Evolutionary conservation across 345 rosid species (phyloP).

Genomic region (Streptanthus diversifolius): DNA sequence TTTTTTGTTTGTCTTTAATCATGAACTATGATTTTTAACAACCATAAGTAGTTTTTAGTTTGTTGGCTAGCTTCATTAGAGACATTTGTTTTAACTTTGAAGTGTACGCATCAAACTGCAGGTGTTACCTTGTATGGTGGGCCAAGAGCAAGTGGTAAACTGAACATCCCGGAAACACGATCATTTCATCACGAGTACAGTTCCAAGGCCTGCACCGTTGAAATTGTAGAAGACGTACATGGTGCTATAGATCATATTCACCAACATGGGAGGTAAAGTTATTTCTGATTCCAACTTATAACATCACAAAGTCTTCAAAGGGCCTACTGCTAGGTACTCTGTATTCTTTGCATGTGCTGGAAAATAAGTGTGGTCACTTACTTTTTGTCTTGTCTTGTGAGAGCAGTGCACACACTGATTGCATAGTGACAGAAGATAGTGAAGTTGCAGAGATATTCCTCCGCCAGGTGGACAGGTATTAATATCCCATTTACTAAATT

Average conservation of each 20-base stretch:
- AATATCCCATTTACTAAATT: neutral
- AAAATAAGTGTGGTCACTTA: slow-evolving; percentile 17
- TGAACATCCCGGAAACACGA: slow-evolving; percentile 52
- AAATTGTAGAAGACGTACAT: slow-evolving; percentile 79
- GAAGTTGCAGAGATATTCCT: slow-evolving; percentile 73
- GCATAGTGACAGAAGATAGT: slow-evolving; percentile 74
- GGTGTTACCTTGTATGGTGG: slow-evolving; percentile 86
- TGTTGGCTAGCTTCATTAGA: neutral
- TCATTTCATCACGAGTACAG: slow-evolving; percentile 88
- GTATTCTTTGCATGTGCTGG: slow-evolving; percentile 22
- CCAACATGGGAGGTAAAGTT: slow-evolving; percentile 76
- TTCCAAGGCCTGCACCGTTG: slow-evolving; percentile 81
- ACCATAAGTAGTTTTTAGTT: neutral
- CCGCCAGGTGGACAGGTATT: slow-evolving; percentile 78
- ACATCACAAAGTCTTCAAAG: neutral
- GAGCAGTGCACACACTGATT: slow-evolving; percentile 93
- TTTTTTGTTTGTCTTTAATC: neutral
- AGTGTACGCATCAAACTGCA: slow-evolving; percentile 28
- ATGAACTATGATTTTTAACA: neutral
- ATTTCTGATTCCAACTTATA: neutral
- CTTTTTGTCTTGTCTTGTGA: slow-evolving; percentile 27
- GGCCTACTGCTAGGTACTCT: slow-evolving; percentile 20
- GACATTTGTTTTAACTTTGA: neutral
- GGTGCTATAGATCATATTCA: slow-evolving; percentile 89
- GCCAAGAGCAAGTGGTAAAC: slow-evolving; percentile 58